A percentile compares a stretch with the other conserved stretches of the same genome.
Evolutionary conservation across 2,329 filamentous ascomycete species (phyloP).

Genomic region (Phaeosphaeriaceae sp.): DNA sequence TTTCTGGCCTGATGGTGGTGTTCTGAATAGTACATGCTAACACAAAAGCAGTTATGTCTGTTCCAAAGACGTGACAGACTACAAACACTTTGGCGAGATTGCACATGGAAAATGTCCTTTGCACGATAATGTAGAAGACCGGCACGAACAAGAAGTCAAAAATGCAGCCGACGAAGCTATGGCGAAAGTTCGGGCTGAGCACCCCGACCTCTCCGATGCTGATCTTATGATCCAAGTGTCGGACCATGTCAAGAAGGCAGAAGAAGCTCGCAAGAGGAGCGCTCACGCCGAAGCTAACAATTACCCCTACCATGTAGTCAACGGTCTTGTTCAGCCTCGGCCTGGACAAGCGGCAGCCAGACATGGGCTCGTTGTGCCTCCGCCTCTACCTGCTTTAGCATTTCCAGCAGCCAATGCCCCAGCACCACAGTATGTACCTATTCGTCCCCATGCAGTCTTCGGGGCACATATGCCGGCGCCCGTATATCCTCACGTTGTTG

Average conservation of each 20-base stretch:
- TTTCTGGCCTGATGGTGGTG: slow-evolving; percentile 6
- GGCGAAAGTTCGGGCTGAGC: slow-evolving; percentile 61
- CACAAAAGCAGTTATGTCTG: slow-evolving; percentile 70
- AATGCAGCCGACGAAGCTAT: slow-evolving; percentile 67
- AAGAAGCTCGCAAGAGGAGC: slow-evolving; percentile 30
- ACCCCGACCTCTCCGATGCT: slow-evolving; percentile 67
- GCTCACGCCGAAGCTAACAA: slow-evolving; percentile 18
- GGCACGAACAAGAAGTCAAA: slow-evolving; percentile 69
- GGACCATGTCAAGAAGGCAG: slow-evolving; percentile 53
- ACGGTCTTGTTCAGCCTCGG: not conserved
- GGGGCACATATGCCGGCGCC: not conserved
- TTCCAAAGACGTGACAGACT: slow-evolving; percentile 66
- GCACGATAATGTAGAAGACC: slow-evolving; percentile 67
- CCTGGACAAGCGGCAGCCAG: not conserved
- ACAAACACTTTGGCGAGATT: slow-evolving; percentile 72
- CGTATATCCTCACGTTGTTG: not conserved
- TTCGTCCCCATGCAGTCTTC: slow-evolving; percentile 1
- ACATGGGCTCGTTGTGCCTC: not conserved
- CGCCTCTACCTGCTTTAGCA: not conserved
- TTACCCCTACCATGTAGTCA: slow-evolving; percentile 33
- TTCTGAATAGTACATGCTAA: not conserved
- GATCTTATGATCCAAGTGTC: slow-evolving; percentile 66
- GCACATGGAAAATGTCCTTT: slow-evolving; percentile 65
- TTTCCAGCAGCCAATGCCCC: not conserved
- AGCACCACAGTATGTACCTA: slow-evolving; percentile 19